phyloP scores from a whole-genome alignment of 345 rosid genomes.

The Bruguiera gymnorhiza region DNA sequence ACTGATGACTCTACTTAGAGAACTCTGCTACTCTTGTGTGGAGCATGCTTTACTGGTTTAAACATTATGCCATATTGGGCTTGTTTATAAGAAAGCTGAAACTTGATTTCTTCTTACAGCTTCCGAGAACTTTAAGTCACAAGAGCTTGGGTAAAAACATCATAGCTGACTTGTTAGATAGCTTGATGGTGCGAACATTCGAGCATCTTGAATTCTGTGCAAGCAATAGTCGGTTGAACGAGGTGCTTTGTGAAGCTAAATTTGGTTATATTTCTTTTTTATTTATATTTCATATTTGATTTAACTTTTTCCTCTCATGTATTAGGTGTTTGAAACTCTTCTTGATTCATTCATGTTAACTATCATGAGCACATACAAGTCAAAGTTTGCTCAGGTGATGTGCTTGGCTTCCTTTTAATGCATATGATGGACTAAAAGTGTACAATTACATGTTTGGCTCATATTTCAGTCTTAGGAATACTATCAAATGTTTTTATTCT shows the following conservation, averaged over 20 bases:
- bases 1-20: no score
- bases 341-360: conserved; percentile 58
- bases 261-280: conserved; percentile 2
- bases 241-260: conserved; percentile 43
- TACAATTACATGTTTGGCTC: background rate
- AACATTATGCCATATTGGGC: no score
- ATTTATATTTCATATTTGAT: conserved; percentile 1
- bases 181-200: conserved; percentile 63
- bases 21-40: no score
- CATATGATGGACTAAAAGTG: background rate
- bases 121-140: conserved; percentile 44
- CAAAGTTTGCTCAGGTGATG: conserved; percentile 81
- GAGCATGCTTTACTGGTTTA: no score
- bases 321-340: conserved; percentile 71
- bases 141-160: conserved; percentile 40
- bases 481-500: background rate
- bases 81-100: background rate
- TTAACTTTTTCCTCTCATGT: conserved; percentile 1
- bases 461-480: background rate
- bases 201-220: conserved; percentile 82
- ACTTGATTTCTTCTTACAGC: conserved; percentile 32
- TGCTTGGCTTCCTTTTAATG: background rate
- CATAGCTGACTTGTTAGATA: conserved; percentile 63
- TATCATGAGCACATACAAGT: conserved; percentile 64
- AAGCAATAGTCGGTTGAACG: conserved; percentile 46